Conservation (phyloP, 202 grass and related monocot species). For the Tripidium arundinaceum region DNA sequence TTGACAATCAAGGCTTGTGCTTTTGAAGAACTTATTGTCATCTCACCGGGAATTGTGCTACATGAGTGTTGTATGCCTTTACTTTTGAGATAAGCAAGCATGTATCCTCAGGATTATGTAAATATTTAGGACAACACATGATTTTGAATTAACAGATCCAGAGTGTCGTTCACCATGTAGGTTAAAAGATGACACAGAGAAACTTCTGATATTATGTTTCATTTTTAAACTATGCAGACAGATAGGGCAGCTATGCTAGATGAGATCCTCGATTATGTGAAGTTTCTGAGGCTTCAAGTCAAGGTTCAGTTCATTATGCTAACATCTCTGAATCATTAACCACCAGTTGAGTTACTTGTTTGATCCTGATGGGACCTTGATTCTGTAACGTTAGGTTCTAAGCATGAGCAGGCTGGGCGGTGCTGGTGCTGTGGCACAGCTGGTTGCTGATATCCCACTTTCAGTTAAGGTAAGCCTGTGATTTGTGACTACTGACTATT, state of each 20-base stretch:
- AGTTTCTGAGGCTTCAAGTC: constrained; percentile 98
- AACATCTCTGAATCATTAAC: constrained; percentile 19
- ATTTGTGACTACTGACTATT: constrained; percentile 15
- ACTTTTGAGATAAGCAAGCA: constrained; percentile 20
- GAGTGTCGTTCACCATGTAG: background rate
- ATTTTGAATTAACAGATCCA: background rate
- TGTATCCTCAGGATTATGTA: background rate
- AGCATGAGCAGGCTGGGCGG: constrained; percentile 98
- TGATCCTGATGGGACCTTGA: constrained; percentile 19
- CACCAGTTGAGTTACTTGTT: constrained; percentile 9
- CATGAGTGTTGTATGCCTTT: background rate
- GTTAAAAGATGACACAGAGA: background rate
- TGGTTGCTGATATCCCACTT: constrained; percentile 91
- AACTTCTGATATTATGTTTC: constrained; percentile 11
- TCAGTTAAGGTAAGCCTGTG: constrained; percentile 73
- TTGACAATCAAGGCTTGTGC: constrained; percentile 8
- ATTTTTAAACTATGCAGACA: constrained; percentile 68
- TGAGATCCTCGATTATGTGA: constrained; percentile 97
- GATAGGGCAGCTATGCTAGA: constrained; percentile 99
- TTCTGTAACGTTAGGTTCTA: constrained; percentile 64
- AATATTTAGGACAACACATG: background rate
- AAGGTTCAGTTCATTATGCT: constrained; percentile 59
- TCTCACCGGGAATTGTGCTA: background rate
- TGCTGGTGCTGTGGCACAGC: constrained; percentile 90
- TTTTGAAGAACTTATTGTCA: constrained; percentile 10